Base-by-base conservation (phyloP, 2,329 filamentous ascomycete species). In the Lasiodiplodia theobromae region DNA sequence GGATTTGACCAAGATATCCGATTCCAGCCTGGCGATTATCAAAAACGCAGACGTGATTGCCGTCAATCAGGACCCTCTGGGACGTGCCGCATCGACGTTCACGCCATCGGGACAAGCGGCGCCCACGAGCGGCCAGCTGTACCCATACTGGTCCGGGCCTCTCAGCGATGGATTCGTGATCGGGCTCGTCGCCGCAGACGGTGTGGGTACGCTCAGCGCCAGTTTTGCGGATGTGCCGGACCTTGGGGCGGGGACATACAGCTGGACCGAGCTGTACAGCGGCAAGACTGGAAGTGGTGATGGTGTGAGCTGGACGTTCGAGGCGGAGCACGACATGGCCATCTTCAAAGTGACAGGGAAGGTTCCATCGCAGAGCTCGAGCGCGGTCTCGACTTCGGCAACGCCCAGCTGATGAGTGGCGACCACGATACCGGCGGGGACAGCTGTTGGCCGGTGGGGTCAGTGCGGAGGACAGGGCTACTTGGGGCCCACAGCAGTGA, bases 11-110 rank as follows among this genome's bases (percentile, higher is more conserved):
- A 77, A 74, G 6, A 76, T 81, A 7, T 71, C 62, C n/a, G 68
- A 76, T 18, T 72, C 73, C 18, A 77, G 79, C 31, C 75, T 83
- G 12, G 72, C 77, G 1, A 82, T 82, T 34, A 73, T 83, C 16
- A 78, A 76, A 49, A 83, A 82, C 69, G 73, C 76, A 10, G 82
- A 81, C n/a, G 77, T 83, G 52, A 81, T 83, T 37, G 81, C 73
- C n/a, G 71, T 82, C 31, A 81, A 77, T 34, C 81, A 83, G 69
- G 79, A 81, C 60, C 40, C 69, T 25, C 69, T 73, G 16, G 71
- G 71, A 14, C 70, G 69, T 47, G 69, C 69, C 37, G 70, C 70
- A 21, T 60, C 67, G 12, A 68, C 68, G 14, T 72, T 72, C 65
- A 67, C 62, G 21, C 71, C 71, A 16, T 58, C 71, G 8, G 70